Conservation (phyloP, 805 yeast species). For the Babjeviella inositovora region DNA sequence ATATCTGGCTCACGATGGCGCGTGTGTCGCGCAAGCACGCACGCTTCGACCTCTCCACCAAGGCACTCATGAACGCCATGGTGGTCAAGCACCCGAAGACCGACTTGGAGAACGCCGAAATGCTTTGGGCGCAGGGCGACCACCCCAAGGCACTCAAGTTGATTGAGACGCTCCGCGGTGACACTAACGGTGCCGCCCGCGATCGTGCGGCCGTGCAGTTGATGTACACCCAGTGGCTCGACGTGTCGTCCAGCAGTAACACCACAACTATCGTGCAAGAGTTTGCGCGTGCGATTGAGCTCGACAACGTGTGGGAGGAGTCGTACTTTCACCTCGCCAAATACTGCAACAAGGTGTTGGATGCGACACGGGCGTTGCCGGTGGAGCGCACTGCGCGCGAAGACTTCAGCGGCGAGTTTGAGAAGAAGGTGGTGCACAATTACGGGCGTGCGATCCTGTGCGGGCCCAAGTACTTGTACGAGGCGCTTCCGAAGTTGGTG, state of each 20-base stretch:
- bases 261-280: constrained; percentile 58
- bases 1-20: constrained; percentile 44
- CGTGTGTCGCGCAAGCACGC: constrained; percentile 50
- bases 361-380: constrained; percentile 30
- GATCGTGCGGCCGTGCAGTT: constrained; percentile 35
- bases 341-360: constrained; percentile 64
- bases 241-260: constrained; percentile 68
- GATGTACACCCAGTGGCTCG: constrained; percentile 80
- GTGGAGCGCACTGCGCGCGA: constrained; percentile 6
- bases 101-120: constrained; percentile 62
- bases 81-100: constrained; percentile 24
- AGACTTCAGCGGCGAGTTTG: constrained; percentile 30
- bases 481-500: constrained; percentile 78
- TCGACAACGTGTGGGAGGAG: constrained; percentile 52
- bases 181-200: constrained; percentile 4
- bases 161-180: constrained; percentile 20
- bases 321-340: constrained; percentile 71
- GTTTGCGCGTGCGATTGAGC: constrained; percentile 39
- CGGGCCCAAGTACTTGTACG: constrained; percentile 57
- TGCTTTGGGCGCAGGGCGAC: constrained; percentile 84
- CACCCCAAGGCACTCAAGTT: constrained; percentile 68
- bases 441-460: constrained; percentile 43
- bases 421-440: constrained; percentile 33
- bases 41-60: constrained; percentile 58
- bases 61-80: constrained; percentile 47